Conservation (phyloP, 306 rosid genomes). For the Rosa rugosa region DNA sequence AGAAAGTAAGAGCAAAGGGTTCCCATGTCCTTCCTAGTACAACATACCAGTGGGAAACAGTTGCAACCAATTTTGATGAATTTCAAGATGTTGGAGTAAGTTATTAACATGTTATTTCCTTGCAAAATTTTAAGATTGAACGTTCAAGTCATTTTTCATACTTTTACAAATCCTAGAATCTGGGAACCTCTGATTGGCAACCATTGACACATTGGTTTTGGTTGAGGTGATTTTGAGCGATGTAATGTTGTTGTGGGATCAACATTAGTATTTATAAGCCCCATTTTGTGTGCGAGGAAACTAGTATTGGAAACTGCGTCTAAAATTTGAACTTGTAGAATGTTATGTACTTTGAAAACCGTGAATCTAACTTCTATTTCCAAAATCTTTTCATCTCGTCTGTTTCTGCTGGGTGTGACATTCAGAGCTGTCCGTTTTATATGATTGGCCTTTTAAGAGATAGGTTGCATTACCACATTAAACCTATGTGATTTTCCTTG, state of each 20-base stretch:
- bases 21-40: conserved; percentile 65
- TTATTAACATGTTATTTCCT: conserved; percentile 25
- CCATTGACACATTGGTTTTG: neutral
- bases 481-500: neutral
- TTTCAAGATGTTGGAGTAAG: conserved; percentile 88
- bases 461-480: neutral
- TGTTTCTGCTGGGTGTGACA: neutral
- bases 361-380: neutral
- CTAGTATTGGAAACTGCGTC: neutral
- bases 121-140: neutral
- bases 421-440: neutral
- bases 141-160: neutral
- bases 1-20: conserved; percentile 74
- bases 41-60: conserved; percentile 80
- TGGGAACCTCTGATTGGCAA: neutral
- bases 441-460: neutral
- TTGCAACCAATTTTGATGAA: conserved; percentile 94
- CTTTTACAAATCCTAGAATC: neutral
- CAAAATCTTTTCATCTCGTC: neutral
- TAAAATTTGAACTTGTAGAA: neutral
- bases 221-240: neutral
- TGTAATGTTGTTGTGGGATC: neutral
- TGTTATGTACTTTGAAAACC: neutral
- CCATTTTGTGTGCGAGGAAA: neutral
- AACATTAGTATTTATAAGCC: neutral